Base-by-base conservation (phyloP, 306 rosid genomes). In the Ormosia semicastrata region DNA sequence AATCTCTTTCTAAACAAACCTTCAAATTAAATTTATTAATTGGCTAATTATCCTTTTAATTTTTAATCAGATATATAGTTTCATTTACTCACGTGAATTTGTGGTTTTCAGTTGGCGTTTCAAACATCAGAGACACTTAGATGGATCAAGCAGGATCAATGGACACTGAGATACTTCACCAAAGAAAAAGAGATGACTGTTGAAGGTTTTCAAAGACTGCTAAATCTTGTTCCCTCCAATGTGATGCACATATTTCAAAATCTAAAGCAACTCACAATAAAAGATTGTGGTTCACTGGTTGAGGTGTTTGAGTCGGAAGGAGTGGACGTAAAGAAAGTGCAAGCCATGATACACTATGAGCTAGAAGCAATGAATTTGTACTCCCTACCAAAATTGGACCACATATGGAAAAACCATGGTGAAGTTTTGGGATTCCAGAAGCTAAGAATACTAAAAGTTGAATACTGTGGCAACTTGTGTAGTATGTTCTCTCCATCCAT, bases 291-390 rank as follows among this genome's bases (percentile, higher is more conserved):
- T 50, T 77, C 73, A 10, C 14, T 77, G 52, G 39, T 77, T 33
- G 73, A 77, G 46, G 52, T 64, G 73, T 77, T 77, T 77, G 73
- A 77, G 18, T 64, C 73, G 10, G 71, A 46, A 76, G 81, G 62
- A 76, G 62, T 47, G 71, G 43, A 47, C 37, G 4, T 29, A 32
- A 47, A 34, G 47, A 34, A 34, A 17, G 47, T 8, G 81, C 44
- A 10, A n/a, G 24, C n/a, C 50, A 63, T 6, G 3, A 64, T 39
- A 65, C 12, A 36, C 15, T 77, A 77, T 64, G 81, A 77, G 40
- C 52, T 77, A 49, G 73, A 65, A 65, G 62, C 56, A 33, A 47
- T 77, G 81, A 50, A 49, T 36, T 36, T 77, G 81, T 7, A 65
- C 7, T 49, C 46, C 18, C 73, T 77, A 14, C 81, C 81, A 34